Evolutionary conservation across 768 basidiomycete species (phyloP).

Genomic region (Lactarius sp.): DNA sequence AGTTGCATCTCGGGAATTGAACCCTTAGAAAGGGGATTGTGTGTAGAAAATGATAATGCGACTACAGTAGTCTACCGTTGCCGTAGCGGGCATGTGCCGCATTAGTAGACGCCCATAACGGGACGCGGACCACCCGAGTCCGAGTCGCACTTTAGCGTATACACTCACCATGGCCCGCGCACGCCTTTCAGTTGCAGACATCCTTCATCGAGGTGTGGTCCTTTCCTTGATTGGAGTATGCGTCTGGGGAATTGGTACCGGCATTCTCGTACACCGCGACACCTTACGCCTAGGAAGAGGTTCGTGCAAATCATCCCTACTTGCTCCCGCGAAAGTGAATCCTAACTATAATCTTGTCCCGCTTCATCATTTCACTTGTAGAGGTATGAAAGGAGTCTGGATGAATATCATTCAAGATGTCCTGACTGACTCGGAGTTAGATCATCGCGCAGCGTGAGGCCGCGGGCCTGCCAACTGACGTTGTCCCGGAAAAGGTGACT

Average conservation of each 20-base stretch:
- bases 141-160: neutral
- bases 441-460: constrained; percentile 21
- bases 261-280: constrained; percentile 16
- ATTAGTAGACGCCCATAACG: neutral
- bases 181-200: constrained; percentile 17
- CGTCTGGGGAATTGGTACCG: constrained; percentile 16
- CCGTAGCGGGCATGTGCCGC: too few relatives aligned
- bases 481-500: constrained; percentile 16
- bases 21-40: neutral
- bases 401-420: neutral
- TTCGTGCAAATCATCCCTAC: neutral
- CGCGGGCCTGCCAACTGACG: constrained; percentile 16
- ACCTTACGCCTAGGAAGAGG: constrained; percentile 22
- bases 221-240: constrained; percentile 18
- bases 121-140: neutral
- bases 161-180: constrained; percentile 6
- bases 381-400: constrained; percentile 1
- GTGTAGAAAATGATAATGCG: neutral
- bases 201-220: constrained; percentile 21
- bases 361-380: neutral
- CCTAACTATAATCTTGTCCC: neutral
- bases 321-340: neutral
- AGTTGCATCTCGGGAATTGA: constrained; percentile 32
- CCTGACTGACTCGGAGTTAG: neutral
- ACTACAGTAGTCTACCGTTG: neutral